These are phyloP conservation scores for Volutella citrinella DNA, from an alignment of 2,329 filamentous ascomycete genomes.

Conservation along the genomic window DNA sequence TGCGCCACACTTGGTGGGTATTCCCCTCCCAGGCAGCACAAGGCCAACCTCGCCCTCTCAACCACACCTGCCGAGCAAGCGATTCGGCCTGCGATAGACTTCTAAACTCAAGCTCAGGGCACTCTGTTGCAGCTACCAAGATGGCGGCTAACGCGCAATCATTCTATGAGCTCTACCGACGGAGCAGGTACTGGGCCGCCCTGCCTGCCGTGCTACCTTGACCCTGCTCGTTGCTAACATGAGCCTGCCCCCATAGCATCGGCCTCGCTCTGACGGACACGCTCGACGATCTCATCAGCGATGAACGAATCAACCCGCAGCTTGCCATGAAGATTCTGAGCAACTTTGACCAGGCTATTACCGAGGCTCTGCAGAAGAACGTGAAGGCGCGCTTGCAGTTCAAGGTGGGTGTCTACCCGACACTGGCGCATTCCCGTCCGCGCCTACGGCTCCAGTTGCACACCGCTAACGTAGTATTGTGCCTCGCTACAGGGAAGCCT, in stretches of 20 bases:
- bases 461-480: not conserved
- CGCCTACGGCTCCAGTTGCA: too few species aligned
- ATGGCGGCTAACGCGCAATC: slow-evolving; percentile 54
- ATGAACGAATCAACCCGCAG: slow-evolving; percentile 93
- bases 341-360: slow-evolving; percentile 92
- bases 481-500: slow-evolving; percentile 70
- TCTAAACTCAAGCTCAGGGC: not conserved
- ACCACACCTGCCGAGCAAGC: slow-evolving; percentile 2
- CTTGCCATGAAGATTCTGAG: slow-evolving; percentile 97
- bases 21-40: slow-evolving; percentile 11
- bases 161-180: slow-evolving; percentile 94
- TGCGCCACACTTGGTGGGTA: slow-evolving; percentile 1
- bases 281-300: slow-evolving; percentile 93
- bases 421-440: too few species aligned
- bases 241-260: too few species aligned
- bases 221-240: too few species aligned
- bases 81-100: too few species aligned
- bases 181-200: slow-evolving; percentile 75
- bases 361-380: slow-evolving; percentile 86
- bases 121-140: slow-evolving; percentile 8
- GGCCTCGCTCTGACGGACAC: slow-evolving; percentile 92
- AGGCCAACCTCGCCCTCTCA: slow-evolving; percentile 14
- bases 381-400: slow-evolving; percentile 90
- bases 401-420: slow-evolving; percentile 65
- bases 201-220: slow-evolving; percentile 25